Evolutionary conservation across 192 early-diverging fungal genomes (phyloP).

Genomic region (Phlyctochytrium planicorne): DNA sequence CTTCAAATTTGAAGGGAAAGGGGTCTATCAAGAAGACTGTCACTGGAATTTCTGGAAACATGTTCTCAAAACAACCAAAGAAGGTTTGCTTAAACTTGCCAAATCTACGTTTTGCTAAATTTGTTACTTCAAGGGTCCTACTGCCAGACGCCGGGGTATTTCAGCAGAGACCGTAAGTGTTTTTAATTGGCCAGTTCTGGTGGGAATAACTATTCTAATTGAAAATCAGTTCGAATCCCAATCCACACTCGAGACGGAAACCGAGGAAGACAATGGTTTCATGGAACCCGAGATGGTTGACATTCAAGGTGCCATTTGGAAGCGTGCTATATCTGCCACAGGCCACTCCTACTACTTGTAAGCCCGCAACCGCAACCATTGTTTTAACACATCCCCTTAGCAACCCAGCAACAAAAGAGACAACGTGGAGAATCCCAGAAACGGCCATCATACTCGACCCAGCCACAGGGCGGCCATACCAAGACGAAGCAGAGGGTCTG

Average conservation of each 20-base stretch:
- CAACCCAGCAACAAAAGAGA: conserved; percentile 36
- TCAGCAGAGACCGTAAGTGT: background rate
- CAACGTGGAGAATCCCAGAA: conserved; percentile 50
- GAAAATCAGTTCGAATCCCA: background rate
- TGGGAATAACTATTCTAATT: background rate
- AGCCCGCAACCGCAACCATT: conserved; percentile 12
- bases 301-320: conserved; percentile 46
- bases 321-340: conserved; percentile 45
- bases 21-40: too few relatives aligned
- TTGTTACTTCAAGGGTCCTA: background rate
- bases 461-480: background rate
- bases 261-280: background rate
- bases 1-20: too few relatives aligned
- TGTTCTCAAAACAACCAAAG: too few relatives aligned
- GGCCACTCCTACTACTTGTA: conserved; percentile 49
- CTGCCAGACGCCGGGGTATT: background rate
- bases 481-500: background rate
- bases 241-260: background rate
- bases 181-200: background rate
- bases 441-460: conserved; percentile 33
- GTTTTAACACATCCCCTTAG: conserved; percentile 22
- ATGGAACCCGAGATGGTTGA: conserved; percentile 49
- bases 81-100: too few relatives aligned
- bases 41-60: too few relatives aligned
- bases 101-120: too few relatives aligned